phyloP scores from a whole-genome alignment of 1,139 yeast genomes.

The Geotrichum citri-aurantii region DNA sequence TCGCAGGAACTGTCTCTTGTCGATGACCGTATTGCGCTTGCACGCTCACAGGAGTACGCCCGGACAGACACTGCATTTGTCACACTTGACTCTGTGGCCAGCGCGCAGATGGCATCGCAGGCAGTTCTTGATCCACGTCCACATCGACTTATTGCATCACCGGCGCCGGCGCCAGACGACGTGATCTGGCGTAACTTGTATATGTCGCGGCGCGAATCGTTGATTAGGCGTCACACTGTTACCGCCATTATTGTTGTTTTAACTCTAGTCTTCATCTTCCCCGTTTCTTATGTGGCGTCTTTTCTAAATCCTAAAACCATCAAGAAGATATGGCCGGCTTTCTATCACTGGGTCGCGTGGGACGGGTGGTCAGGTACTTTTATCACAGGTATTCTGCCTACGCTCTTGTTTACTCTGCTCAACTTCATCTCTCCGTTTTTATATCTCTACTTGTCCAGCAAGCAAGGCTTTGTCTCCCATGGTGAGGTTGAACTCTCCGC shows the following conservation, averaged over 20 bases:
- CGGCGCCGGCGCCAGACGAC: slow-evolving; percentile 88
- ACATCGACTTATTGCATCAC: slow-evolving; percentile 59
- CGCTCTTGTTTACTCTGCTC: slow-evolving; percentile 66
- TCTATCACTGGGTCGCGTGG: slow-evolving; percentile 55
- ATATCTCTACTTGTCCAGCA: slow-evolving; percentile 58
- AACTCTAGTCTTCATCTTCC: slow-evolving; percentile 62
- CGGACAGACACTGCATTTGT: slow-evolving; percentile 60
- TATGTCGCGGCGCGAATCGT: slow-evolving; percentile 51
- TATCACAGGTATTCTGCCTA: slow-evolving; percentile 73
- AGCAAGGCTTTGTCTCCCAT: slow-evolving; percentile 71
- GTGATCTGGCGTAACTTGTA: slow-evolving; percentile 72
- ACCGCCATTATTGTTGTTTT: slow-evolving; percentile 60
- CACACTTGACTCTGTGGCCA: slow-evolving; percentile 78
- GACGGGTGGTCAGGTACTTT: slow-evolving; percentile 55
- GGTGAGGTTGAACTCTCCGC: slow-evolving; percentile 79
- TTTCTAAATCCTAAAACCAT: slow-evolving; percentile 65
- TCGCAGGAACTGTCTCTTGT: slow-evolving; percentile 49
- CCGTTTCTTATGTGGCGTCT: slow-evolving; percentile 67
- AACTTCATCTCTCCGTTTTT: slow-evolving; percentile 70
- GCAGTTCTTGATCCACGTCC: slow-evolving; percentile 78
- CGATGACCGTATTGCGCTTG: slow-evolving; percentile 50
- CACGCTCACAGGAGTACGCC: slow-evolving; percentile 40
- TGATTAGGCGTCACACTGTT: slow-evolving; percentile 53
- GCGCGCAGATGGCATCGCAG: slow-evolving; percentile 86
- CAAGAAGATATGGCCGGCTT: slow-evolving; percentile 61